Percentiles rank a stretch among this genome's conserved stretches.
phyloP scores from a whole-genome alignment of 78 protist genomes.

The Andalucia godoyi region DNA sequence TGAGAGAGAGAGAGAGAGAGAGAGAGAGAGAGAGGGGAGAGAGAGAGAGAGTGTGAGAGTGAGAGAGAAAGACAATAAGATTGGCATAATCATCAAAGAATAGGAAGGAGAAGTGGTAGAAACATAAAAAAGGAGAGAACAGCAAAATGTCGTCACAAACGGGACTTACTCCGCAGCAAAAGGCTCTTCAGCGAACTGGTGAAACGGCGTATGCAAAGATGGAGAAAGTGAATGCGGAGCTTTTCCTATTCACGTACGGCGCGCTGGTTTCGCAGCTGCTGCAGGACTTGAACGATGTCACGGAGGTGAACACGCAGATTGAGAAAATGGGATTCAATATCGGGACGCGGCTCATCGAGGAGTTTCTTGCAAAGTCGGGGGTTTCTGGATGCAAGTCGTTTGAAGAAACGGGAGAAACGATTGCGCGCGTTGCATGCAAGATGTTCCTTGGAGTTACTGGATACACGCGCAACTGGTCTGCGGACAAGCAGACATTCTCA shows the following conservation, averaged over 20 bases:
- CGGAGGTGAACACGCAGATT: slow-evolving; percentile 79
- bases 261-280: slow-evolving; percentile 87
- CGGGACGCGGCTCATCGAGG: slow-evolving; percentile 88
- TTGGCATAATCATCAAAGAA: neutral
- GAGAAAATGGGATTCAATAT: slow-evolving; percentile 93
- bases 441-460: slow-evolving; percentile 88
- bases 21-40: neutral
- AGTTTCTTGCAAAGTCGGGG: slow-evolving; percentile 74
- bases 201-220: too few relatives aligned
- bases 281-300: slow-evolving; percentile 69
- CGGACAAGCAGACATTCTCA: slow-evolving; percentile 38
- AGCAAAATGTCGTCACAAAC: neutral
- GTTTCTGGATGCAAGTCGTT: slow-evolving; percentile 51
- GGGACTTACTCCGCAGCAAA: too few relatives aligned
- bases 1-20: neutral
- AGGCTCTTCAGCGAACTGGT: too few relatives aligned
- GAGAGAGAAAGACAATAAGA: neutral
- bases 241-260: slow-evolving; percentile 93
- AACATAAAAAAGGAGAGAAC: neutral
- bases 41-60: neutral
- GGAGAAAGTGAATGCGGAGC: slow-evolving; percentile 68
- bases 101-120: neutral
- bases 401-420: slow-evolving; percentile 83
- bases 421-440: slow-evolving; percentile 85
- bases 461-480: slow-evolving; percentile 37